Base-by-base conservation (phyloP, 208 protist genomes). In the Acanthamoeba sp. region DNA sequence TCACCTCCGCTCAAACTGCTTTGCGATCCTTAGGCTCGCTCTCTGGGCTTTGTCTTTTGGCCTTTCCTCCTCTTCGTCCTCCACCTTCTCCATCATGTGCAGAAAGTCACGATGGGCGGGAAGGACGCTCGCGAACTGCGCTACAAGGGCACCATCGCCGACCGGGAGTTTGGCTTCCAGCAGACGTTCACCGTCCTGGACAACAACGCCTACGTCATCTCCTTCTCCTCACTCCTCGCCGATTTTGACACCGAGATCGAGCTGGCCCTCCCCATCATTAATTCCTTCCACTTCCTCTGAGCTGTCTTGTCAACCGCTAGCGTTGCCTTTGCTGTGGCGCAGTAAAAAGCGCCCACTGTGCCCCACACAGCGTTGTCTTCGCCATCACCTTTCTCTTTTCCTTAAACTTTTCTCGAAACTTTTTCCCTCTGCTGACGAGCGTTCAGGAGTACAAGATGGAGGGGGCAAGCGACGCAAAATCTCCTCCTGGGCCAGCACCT, bases 161-260 rank as follows among this genome's bases (percentile, higher is more conserved):
- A 89, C 16, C 9, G 82, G 22, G 52, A 64, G 50, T 62, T 89
- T 7, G 52, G 52, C 32, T 89, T 89, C 36, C 50, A 89, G n/a
- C 82, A 89, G 27, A 57, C 29, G 16, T 89, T 66, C 82, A 57
- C 52, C 1, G 32, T 89, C 27, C n/a, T 66, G 48, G 24, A 89
- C 34, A 64, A 89, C 82, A 38, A 66, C 27, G 82, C 82, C 82
- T 89, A 66, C 52, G 82, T 89, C 5, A 64, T 89, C 82, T 89
- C 82, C 32, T 89, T 89, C 82, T 89, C 82, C 22, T 57, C 82
- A 27, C 52, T 89, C 32, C 50, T 66, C 32, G n/a, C 24, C 32
- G 82, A 89, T 48, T 89, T 89, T 27, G 82, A 57, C 32, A 16
- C 38, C 16, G 82, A 89, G 82, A 29, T 89, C 29, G 24, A 55